These are phyloP conservation scores for Nigrospora osmanthi DNA, from an alignment of 2,329 filamentous ascomycete genomes.

Conservation along the genomic window DNA sequence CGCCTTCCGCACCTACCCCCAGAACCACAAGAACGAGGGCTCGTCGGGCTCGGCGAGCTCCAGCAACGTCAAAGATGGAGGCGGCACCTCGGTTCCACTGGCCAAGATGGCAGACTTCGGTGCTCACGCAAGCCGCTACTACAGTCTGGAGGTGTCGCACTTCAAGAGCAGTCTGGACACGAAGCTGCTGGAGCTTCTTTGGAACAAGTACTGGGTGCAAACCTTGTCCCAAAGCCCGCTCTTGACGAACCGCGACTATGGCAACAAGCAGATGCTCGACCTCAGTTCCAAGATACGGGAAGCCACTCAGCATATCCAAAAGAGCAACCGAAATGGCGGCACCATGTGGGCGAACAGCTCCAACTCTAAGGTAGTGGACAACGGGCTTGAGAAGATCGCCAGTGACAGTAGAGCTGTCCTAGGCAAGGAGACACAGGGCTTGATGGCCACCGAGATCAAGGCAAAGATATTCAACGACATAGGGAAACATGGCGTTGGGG, in stretches of 20 bases:
- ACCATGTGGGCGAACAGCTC: conserved; percentile 10
- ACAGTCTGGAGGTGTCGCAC: conserved; percentile 82
- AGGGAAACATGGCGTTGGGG: conserved; percentile 5
- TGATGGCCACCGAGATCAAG: conserved; percentile 21
- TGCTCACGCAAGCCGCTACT: conserved; percentile 84
- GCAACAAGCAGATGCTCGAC: conserved; percentile 86
- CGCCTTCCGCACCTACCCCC: conserved; percentile 86
- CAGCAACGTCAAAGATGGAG: conserved; percentile 34
- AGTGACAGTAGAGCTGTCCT: conserved; percentile 20
- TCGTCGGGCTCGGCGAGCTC: conserved; percentile 1
- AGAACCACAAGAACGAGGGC: conserved; percentile 52
- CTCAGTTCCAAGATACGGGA: conserved; percentile 75
- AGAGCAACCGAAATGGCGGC: conserved; percentile 19
- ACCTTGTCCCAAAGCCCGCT: conserved; percentile 87
- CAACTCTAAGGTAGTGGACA: background rate
- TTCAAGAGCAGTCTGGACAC: conserved; percentile 91
- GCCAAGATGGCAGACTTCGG: conserved; percentile 94
- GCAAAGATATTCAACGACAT: conserved; percentile 20
- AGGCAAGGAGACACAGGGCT: conserved; percentile 24
- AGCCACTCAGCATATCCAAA: conserved; percentile 35
- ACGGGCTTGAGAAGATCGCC: conserved; percentile 19
- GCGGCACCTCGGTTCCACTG: conserved; percentile 72
- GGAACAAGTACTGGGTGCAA: conserved; percentile 99
- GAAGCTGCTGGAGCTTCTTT: conserved; percentile 78
- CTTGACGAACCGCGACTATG: conserved; percentile 87